These are phyloP conservation scores for Vanderwaltozyma tropicalis DNA, from an alignment of 805 yeast genomes.

Conservation along the genomic window DNA sequence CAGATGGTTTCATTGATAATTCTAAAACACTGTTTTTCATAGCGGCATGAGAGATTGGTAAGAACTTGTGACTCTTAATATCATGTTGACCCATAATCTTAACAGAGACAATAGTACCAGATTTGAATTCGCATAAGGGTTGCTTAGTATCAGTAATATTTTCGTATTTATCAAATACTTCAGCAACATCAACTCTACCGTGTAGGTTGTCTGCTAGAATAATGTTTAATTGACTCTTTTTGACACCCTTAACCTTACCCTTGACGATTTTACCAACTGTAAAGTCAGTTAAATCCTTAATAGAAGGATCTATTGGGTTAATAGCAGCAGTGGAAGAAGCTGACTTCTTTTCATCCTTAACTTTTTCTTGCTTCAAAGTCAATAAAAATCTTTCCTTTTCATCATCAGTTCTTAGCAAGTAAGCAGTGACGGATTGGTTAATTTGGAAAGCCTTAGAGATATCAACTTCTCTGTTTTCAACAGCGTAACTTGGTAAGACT, in stretches of 20 bases:
- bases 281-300: constrained; percentile 41
- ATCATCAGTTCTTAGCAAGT: constrained; percentile 57
- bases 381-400: constrained; percentile 62
- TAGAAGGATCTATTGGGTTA: constrained; percentile 52
- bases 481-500: constrained; percentile 63
- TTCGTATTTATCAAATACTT: constrained; percentile 43
- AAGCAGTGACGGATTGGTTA: constrained; percentile 63
- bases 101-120: constrained; percentile 49
- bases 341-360: constrained; percentile 6
- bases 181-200: constrained; percentile 72
- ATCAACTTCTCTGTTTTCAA: constrained; percentile 43
- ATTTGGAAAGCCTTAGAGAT: constrained; percentile 44
- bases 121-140: constrained; percentile 51
- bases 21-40: constrained; percentile 53
- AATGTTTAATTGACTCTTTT: constrained; percentile 65
- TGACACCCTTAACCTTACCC: constrained; percentile 51
- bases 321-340: constrained; percentile 17
- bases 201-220: constrained; percentile 65
- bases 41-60: constrained; percentile 52
- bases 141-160: constrained; percentile 47
- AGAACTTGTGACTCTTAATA: constrained; percentile 52
- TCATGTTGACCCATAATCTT: constrained; percentile 72
- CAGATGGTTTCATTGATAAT: constrained; percentile 44
- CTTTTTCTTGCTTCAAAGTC: constrained; percentile 38
- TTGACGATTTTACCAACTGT: constrained; percentile 51